phyloP scores from a whole-genome alignment of 768 basidiomycete species.

The Boletus subcaerulescens region DNA sequence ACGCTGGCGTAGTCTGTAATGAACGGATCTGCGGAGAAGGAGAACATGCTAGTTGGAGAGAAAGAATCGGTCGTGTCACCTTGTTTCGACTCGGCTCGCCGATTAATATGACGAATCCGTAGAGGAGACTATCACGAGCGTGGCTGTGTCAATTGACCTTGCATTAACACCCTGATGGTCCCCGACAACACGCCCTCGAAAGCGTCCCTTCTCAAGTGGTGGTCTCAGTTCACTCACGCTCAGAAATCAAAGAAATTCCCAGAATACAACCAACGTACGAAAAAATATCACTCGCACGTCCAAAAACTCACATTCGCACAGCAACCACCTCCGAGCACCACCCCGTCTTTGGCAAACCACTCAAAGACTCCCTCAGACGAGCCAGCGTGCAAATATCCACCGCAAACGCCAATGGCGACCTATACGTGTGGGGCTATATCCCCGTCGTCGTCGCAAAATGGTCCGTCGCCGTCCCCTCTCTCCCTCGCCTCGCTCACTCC shows the following conservation, averaged over 20 bases:
- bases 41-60: no score
- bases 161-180: slow-evolving; percentile 18
- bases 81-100: no score
- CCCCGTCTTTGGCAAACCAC: slow-evolving; percentile 81
- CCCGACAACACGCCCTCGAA: slow-evolving; percentile 41
- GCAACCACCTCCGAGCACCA: slow-evolving; percentile 36
- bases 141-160: slow-evolving; percentile 21
- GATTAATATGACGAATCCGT: no score
- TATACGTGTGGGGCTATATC: slow-evolving; percentile 92
- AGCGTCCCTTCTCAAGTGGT: slow-evolving; percentile 75
- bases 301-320: neutral
- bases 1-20: neutral
- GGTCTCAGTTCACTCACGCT: slow-evolving; percentile 68
- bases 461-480: slow-evolving; percentile 41
- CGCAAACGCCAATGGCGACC: slow-evolving; percentile 73
- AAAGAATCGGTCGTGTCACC: no score
- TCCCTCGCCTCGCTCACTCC: slow-evolving; percentile 1
- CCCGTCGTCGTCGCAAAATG: slow-evolving; percentile 98
- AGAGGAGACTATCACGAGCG: no score
- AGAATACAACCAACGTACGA: slow-evolving; percentile 42
- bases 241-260: slow-evolving; percentile 60
- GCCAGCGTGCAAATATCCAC: slow-evolving; percentile 95
- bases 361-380: slow-evolving; percentile 78
- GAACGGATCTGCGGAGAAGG: neutral
- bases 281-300: neutral